phyloP scores from a whole-genome alignment of 1,284 basidiomycete species.

The Ustilago crameri region DNA sequence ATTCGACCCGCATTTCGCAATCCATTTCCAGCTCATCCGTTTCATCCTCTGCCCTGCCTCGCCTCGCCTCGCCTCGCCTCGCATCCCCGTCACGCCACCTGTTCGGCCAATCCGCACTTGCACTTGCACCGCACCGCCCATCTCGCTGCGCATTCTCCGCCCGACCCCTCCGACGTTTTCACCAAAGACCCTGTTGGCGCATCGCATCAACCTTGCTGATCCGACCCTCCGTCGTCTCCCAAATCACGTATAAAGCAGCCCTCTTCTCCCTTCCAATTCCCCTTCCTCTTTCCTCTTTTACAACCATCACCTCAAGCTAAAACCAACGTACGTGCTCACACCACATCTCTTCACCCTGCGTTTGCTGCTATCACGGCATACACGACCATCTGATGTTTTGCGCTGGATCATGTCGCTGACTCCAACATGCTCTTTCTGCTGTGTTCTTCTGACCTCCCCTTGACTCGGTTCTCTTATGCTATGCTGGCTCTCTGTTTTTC shows the following conservation, averaged over 20 bases:
- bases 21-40: slow-evolving; percentile 12
- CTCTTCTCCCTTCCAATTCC: slow-evolving; percentile 9
- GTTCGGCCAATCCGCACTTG: background rate
- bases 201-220: background rate
- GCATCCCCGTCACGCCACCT: slow-evolving; percentile 5
- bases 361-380: background rate
- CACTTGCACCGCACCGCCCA: background rate
- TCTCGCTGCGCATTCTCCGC: slow-evolving; percentile 5
- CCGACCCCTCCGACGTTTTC: slow-evolving; percentile 3
- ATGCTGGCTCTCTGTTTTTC: slow-evolving; percentile 2
- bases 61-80: slow-evolving; percentile 6
- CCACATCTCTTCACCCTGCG: slow-evolving; percentile 6
- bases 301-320: slow-evolving; percentile 44
- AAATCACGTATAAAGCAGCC: slow-evolving; percentile 44
- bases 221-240: slow-evolving; percentile 2
- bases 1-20: slow-evolving; percentile 10
- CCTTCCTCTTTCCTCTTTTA: slow-evolving; percentile 27
- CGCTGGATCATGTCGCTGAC: slow-evolving; percentile 21
- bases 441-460: background rate
- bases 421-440: slow-evolving; percentile 3
- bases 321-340: slow-evolving; percentile 38
- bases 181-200: slow-evolving; percentile 3
- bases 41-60: slow-evolving; percentile 5
- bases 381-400: background rate
- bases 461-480: background rate